Conservation (phyloP, 75 land plant species). For the Larix kaempferi region DNA sequence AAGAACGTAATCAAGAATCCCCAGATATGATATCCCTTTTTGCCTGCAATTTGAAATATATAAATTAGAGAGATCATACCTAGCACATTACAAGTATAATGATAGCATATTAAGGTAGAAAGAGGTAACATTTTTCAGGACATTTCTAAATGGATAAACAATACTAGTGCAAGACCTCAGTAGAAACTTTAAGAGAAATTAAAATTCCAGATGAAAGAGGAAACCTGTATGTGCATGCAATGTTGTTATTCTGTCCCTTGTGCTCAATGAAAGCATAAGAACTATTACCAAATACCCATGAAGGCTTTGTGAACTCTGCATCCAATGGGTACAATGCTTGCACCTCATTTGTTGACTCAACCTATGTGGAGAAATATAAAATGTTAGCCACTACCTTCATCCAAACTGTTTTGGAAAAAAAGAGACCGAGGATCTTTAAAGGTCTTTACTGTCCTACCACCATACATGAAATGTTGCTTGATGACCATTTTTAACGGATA, state of each 20-base stretch:
- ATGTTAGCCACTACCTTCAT: background rate
- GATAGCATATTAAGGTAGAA: background rate
- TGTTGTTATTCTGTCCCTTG: conserved; percentile 15
- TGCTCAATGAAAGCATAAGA: conserved; percentile 63
- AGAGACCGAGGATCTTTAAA: background rate
- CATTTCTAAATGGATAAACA: background rate
- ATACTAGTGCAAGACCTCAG: background rate
- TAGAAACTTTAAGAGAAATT: background rate
- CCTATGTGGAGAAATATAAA: conserved; percentile 23
- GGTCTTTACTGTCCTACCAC: background rate
- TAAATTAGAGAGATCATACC: background rate
- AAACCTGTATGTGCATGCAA: conserved; percentile 89
- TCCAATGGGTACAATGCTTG: conserved; percentile 58
- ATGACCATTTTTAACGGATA: background rate
- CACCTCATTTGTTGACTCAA: conserved; percentile 59
- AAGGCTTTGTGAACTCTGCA: conserved; percentile 88
- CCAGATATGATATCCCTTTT: conserved; percentile 77
- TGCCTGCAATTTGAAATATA: conserved; percentile 46
- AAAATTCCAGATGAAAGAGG: background rate
- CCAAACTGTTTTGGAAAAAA: background rate
- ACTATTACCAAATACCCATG: conserved; percentile 89
- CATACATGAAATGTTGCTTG: background rate
- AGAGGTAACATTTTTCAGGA: background rate
- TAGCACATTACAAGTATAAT: background rate
- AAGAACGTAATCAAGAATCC: conserved; percentile 48